Conservation (phyloP, 2,329 filamentous ascomycete species). For the Cytospora leucostoma region DNA sequence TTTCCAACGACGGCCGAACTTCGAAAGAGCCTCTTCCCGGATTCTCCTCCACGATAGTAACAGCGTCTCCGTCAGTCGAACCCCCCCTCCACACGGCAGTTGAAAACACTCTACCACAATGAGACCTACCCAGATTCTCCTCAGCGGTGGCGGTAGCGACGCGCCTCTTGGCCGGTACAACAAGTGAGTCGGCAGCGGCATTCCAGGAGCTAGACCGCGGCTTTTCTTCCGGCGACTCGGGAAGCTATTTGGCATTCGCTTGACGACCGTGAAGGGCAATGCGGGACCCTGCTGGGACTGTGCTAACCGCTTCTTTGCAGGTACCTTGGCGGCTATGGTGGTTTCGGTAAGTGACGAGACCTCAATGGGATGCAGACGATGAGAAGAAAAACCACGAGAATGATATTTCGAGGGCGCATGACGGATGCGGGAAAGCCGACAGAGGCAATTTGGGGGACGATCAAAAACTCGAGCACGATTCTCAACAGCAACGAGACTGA, state of each 20-base stretch:
- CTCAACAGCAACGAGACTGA: conserved; percentile 41
- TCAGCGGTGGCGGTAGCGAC: conserved; percentile 41
- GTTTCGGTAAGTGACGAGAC: conserved; percentile 63
- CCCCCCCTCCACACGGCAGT: conserved; percentile 33
- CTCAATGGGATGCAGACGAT: neutral
- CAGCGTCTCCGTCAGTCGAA: conserved; percentile 34
- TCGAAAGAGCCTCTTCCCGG: conserved; percentile 15
- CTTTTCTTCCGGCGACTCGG: conserved; percentile 3
- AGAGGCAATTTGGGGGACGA: neutral
- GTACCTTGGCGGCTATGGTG: conserved; percentile 74
- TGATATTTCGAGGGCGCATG: neutral
- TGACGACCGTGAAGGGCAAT: neutral
- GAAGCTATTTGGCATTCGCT: neutral
- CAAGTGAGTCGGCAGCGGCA: conserved; percentile 45
- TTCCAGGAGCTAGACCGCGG: conserved; percentile 3
- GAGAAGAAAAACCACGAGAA: conserved; percentile 1
- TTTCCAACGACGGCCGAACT: conserved; percentile 32
- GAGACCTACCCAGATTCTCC: conserved; percentile 49
- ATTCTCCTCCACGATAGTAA: conserved; percentile 13
- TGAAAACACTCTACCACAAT: conserved; percentile 40
- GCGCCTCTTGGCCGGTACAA: conserved; percentile 45
- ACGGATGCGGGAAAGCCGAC: neutral
- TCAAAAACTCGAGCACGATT: conserved; percentile 31
- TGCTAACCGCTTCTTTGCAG: conserved; percentile 46
- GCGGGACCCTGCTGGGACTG: neutral